A percentile compares a stretch with the other conserved stretches of the same genome.
These are phyloP conservation scores for Arachis stenosperma DNA, from an alignment of 306 rosid genomes.

Conservation along the genomic window DNA sequence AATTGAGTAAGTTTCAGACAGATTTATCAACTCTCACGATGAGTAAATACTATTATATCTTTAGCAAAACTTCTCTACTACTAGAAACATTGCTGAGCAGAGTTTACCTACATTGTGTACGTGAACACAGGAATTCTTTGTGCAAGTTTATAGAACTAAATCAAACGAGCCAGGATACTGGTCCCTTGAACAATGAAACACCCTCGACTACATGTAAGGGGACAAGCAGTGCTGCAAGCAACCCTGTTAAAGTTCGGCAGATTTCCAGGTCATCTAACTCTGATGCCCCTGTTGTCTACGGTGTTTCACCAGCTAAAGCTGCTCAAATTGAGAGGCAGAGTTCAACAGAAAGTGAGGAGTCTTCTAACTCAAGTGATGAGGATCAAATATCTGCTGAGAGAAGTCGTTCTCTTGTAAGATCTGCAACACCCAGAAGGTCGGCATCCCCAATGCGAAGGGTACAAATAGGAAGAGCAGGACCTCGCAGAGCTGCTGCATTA, in stretches of 20 bases:
- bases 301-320: conserved; percentile 94
- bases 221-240: conserved; percentile 44
- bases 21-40: conserved; percentile 19
- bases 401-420: conserved; percentile 79
- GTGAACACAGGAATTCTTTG: conserved; percentile 61
- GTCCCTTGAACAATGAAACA: conserved; percentile 49
- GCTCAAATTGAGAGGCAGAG: conserved; percentile 79
- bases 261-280: conserved; percentile 50
- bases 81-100: conserved; percentile 19
- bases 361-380: conserved; percentile 74
- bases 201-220: conserved; percentile 34
- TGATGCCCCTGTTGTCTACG: conserved; percentile 66
- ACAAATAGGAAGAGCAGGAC: conserved; percentile 87
- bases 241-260: conserved; percentile 37
- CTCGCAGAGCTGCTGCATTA: conserved; percentile 85
- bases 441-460: conserved; percentile 98
- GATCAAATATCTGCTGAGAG: conserved; percentile 71
- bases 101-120: conserved; percentile 30
- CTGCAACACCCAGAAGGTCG: conserved; percentile 80
- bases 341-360: conserved; percentile 75
- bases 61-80: conserved; percentile 17
- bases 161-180: conserved; percentile 43
- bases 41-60: conserved; percentile 1
- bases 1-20: conserved; percentile 65
- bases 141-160: conserved; percentile 58